Conservation (phyloP, 495 filamentous ascomycete genomes). For the Neurospora africana region DNA sequence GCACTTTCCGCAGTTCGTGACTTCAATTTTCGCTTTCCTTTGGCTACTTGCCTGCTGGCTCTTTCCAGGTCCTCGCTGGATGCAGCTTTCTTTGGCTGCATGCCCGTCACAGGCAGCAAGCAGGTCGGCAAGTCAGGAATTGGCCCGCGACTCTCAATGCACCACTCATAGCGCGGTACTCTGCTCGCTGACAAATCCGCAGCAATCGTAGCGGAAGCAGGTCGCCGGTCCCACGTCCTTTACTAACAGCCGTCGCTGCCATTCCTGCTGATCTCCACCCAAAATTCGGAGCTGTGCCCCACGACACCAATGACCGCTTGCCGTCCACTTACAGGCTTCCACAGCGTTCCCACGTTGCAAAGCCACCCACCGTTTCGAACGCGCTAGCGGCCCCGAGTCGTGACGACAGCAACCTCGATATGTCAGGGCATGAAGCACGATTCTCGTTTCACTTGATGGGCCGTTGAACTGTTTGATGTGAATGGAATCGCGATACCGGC, state of each 20-base stretch:
- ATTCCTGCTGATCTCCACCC: background rate
- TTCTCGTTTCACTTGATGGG: background rate
- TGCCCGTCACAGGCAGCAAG: no score
- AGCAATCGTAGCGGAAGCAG: background rate
- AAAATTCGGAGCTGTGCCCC: conserved; percentile 2
- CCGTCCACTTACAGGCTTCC: background rate
- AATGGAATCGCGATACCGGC: background rate
- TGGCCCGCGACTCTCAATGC: background rate
- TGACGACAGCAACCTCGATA: background rate
- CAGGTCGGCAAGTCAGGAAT: background rate
- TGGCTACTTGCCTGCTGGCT: background rate
- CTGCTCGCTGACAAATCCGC: background rate
- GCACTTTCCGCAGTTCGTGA: background rate
- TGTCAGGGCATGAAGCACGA: background rate
- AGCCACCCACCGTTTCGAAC: background rate
- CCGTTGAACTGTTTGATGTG: background rate
- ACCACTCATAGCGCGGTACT: background rate
- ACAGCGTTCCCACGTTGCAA: background rate
- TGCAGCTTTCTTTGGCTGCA: conserved; percentile 4
- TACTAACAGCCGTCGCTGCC: background rate
- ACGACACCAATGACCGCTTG: background rate
- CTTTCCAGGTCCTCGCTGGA: conserved; percentile 1
- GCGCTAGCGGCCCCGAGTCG: background rate
- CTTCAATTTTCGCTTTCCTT: background rate
- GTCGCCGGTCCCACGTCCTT: background rate